Conservation (phyloP, 2,329 filamentous ascomycete species). For the Calonectria leucothoes region DNA sequence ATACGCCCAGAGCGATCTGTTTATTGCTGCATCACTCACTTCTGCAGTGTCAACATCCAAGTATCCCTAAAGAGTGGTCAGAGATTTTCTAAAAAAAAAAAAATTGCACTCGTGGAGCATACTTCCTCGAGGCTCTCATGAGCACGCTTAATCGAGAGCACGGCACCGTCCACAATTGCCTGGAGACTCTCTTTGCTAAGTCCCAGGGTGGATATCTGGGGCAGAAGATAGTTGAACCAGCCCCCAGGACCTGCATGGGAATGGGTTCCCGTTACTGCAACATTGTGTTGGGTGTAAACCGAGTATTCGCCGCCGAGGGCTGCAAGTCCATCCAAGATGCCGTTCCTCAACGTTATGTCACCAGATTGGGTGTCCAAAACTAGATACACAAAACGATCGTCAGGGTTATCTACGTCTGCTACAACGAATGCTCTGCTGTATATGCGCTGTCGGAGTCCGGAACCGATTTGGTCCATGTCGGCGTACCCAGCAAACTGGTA, state of each 20-base stretch:
- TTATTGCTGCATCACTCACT: slow-evolving; percentile 83
- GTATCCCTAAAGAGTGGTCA: slow-evolving; percentile 61
- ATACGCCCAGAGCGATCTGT: slow-evolving; percentile 89
- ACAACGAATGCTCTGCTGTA: slow-evolving; percentile 93
- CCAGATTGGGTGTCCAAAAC: slow-evolving; percentile 89
- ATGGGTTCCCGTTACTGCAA: slow-evolving; percentile 93
- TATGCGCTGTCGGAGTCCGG: slow-evolving; percentile 86
- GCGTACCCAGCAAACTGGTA: slow-evolving; percentile 63
- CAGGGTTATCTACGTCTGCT: slow-evolving; percentile 72
- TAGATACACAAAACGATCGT: slow-evolving; percentile 85
- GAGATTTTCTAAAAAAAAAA: neutral
- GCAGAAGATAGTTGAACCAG: slow-evolving; percentile 94
- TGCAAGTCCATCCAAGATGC: slow-evolving; percentile 82
- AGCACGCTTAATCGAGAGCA: slow-evolving; percentile 84
- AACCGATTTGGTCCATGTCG: slow-evolving; percentile 83
- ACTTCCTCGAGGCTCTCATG: slow-evolving; percentile 67
- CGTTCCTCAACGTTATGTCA: slow-evolving; percentile 88
- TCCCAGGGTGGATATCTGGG: slow-evolving; percentile 88
- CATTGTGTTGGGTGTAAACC: slow-evolving; percentile 81
- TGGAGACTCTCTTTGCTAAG: slow-evolving; percentile 89
- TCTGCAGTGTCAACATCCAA: slow-evolving; percentile 77
- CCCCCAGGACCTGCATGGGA: slow-evolving; percentile 92
- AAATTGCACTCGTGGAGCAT: slow-evolving; percentile 21
- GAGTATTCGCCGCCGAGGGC: slow-evolving; percentile 78
- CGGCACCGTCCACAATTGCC: slow-evolving; percentile 87